Evolutionary conservation across 2,329 filamentous ascomycete genomes (phyloP).

Genomic region (Huntiella decipiens): DNA sequence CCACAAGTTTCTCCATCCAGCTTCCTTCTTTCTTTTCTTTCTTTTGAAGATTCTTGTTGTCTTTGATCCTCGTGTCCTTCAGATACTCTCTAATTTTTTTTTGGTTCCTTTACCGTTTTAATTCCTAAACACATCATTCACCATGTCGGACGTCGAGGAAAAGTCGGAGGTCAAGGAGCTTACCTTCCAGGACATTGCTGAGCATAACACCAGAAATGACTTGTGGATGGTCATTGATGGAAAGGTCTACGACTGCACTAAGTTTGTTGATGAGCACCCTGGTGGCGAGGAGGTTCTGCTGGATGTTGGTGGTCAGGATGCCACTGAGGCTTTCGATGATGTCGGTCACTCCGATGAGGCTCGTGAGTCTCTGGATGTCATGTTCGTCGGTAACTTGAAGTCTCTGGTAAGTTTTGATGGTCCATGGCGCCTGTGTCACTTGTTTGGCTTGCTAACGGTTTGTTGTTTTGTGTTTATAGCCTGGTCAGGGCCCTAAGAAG

Average conservation of each 20-base stretch:
- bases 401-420: slow-evolving; percentile 41
- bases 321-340: slow-evolving; percentile 96
- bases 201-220: slow-evolving; percentile 88
- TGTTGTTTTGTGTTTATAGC: slow-evolving; percentile 24
- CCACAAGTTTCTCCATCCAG: background rate
- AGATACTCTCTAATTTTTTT: slow-evolving; percentile 1
- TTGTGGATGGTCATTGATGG: slow-evolving; percentile 83
- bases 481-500: slow-evolving; percentile 56
- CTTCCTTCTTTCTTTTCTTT: background rate
- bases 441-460: background rate
- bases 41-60: background rate
- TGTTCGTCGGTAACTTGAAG: slow-evolving; percentile 62
- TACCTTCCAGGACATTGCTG: slow-evolving; percentile 64
- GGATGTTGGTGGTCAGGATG: slow-evolving; percentile 88
- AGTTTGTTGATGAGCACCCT: slow-evolving; percentile 94
- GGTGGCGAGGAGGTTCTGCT: slow-evolving; percentile 97
- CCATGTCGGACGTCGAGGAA: slow-evolving; percentile 12
- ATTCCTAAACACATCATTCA: background rate
- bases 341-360: slow-evolving; percentile 98
- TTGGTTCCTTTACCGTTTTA: background rate
- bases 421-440: background rate
- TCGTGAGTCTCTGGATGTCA: slow-evolving; percentile 69
- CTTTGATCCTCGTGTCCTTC: background rate
- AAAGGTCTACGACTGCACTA: slow-evolving; percentile 79
- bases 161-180: slow-evolving; percentile 26